Percentiles rank a stretch among this genome's conserved stretches.
phyloP scores from a whole-genome alignment of 208 protist genomes.

The Phytomonas sp. region DNA sequence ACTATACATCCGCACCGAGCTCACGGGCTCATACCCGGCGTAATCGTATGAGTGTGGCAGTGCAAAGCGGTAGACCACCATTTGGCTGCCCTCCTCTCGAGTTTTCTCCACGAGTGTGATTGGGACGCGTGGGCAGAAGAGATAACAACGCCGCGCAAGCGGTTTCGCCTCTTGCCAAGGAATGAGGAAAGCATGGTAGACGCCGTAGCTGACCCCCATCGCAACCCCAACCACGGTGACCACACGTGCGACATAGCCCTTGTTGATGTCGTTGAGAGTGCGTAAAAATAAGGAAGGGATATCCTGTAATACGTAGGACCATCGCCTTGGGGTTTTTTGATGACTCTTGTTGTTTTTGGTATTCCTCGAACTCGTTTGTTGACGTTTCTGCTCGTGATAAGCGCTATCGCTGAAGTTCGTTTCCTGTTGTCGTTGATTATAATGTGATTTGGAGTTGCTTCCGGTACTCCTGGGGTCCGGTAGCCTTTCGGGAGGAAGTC shows the following conservation, averaged over 20 bases:
- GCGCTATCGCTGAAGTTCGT: conserved; percentile 22
- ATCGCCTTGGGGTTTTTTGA: conserved; percentile 16
- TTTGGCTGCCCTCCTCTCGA: conserved; percentile 34
- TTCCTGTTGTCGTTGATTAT: neutral
- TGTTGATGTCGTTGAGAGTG: conserved; percentile 61
- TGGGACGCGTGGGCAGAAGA: conserved; percentile 46
- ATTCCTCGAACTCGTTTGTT: conserved; percentile 1
- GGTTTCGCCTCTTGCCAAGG: conserved; percentile 44
- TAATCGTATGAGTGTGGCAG: conserved; percentile 80
- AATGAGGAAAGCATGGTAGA: conserved; percentile 43
- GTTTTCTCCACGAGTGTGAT: conserved; percentile 69
- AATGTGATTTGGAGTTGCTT: neutral
- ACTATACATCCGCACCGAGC: conserved; percentile 59
- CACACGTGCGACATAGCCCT: conserved; percentile 60
- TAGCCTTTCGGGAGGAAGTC: neutral
- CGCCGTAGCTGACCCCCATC: conserved; percentile 19
- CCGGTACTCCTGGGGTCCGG: neutral
- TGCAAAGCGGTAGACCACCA: conserved; percentile 69
- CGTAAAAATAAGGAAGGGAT: conserved; percentile 22
- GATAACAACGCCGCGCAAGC: conserved; percentile 60
- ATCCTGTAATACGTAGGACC: conserved; percentile 78
- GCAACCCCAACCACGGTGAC: conserved; percentile 15
- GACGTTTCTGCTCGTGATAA: conserved; percentile 19
- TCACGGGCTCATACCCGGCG: conserved; percentile 79
- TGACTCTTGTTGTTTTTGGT: neutral